phyloP scores from a whole-genome alignment of 495 filamentous ascomycete genomes.

The Aspergillus biplanus region DNA sequence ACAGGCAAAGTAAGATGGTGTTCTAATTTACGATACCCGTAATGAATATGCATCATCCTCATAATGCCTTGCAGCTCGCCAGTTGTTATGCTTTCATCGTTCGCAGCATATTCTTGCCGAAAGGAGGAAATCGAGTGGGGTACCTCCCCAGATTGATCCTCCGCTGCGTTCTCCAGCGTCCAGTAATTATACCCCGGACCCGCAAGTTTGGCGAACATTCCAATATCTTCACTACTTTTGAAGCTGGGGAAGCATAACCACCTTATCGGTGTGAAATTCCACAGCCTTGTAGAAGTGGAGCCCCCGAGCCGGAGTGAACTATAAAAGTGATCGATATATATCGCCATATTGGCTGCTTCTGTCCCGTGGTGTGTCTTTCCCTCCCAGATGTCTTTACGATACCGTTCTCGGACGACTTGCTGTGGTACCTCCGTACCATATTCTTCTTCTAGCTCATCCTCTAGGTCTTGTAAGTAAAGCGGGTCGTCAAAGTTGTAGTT shows the following conservation, averaged over 20 bases:
- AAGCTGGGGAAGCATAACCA: neutral
- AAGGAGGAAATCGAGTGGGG: neutral
- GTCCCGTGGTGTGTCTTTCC: neutral
- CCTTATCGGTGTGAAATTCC: neutral
- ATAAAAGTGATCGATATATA: no score
- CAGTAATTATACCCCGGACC: no score
- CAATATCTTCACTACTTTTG: neutral
- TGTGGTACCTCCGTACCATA: neutral
- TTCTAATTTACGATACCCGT: neutral
- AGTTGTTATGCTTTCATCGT: neutral
- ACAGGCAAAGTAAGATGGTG: neutral
- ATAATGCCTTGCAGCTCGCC: neutral
- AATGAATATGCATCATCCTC: neutral
- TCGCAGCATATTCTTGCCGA: neutral
- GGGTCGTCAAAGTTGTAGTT: neutral
- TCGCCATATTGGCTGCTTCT: no score
- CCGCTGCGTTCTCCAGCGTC: neutral
- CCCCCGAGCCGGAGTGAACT: no score
- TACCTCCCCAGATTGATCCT: neutral
- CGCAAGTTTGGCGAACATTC: no score
- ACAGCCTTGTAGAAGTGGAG: neutral
- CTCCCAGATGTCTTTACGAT: neutral
- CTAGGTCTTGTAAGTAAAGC: neutral
- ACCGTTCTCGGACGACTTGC: neutral
- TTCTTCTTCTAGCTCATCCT: neutral